These are phyloP conservation scores for Neurospora africana DNA, from an alignment of 495 filamentous ascomycete genomes.

Conservation along the genomic window DNA sequence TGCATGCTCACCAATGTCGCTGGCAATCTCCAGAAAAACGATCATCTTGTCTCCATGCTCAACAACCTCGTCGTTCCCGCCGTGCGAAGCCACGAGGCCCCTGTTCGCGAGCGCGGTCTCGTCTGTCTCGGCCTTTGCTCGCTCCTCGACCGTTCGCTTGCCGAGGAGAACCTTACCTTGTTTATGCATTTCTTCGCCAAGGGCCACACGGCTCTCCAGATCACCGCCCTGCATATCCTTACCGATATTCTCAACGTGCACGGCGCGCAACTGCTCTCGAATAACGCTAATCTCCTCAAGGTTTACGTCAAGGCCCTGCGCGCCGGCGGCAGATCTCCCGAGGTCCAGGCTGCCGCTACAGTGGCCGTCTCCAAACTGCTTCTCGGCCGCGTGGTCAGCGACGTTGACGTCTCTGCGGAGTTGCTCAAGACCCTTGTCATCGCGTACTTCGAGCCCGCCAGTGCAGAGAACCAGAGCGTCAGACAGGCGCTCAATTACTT, in stretches of 20 bases:
- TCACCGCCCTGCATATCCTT: constrained; percentile 83
- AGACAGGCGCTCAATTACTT: constrained; percentile 89
- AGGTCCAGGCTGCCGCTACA: constrained; percentile 73
- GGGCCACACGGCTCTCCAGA: constrained; percentile 80
- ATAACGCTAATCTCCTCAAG: constrained; percentile 56
- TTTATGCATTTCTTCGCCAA: constrained; percentile 95
- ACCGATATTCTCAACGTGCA: constrained; percentile 86
- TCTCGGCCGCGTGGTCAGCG: constrained; percentile 57
- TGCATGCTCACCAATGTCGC: constrained; percentile 92
- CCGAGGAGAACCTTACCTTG: constrained; percentile 83
- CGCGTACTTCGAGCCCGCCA: constrained; percentile 85
- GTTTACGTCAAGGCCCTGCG: constrained; percentile 68
- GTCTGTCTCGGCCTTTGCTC: constrained; percentile 84
- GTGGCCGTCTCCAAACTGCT: constrained; percentile 78
- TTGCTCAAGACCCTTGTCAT: constrained; percentile 74
- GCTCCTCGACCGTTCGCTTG: constrained; percentile 80
- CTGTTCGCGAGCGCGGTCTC: constrained; percentile 81
- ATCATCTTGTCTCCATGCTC: constrained; percentile 81
- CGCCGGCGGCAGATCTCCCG: constrained; percentile 51
- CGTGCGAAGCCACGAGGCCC: constrained; percentile 83
- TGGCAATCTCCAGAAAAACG: constrained; percentile 74
- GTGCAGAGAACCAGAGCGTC: constrained; percentile 71
- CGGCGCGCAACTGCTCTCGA: constrained; percentile 57
- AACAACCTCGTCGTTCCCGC: constrained; percentile 95
- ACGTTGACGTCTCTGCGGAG: constrained; percentile 46